Base-by-base conservation (phyloP, 192 early-diverging fungal genomes). In the Powellomyces hirtus region DNA sequence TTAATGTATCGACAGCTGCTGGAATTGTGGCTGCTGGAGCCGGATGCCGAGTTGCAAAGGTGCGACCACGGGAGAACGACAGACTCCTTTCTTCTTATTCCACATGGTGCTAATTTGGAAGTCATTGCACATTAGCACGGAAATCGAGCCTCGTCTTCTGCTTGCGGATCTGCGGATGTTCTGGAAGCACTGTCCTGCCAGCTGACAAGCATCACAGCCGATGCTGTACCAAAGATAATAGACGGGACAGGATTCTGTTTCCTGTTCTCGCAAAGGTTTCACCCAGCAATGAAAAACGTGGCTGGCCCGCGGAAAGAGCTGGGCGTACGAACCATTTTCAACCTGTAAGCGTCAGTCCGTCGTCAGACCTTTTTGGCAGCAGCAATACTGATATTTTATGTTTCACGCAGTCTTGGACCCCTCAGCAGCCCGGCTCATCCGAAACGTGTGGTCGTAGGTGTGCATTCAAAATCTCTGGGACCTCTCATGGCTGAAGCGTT, bases 1-100 rank as follows among this genome's bases (percentile, higher is more conserved):
- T 96, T 73, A 98, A 98, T 71, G 95, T 97, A 14, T 92, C 90
- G 1, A 98, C 97, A 0, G 92, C 97, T 0, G 85, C 93, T 13
- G 86, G 91, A 35, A 86, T 98, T 37, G 91, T 98, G 0, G 91
- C 91, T 13, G 97, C 94, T 1, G 95, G 94, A 24, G 93, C 94
- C 4, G 94, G 95, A 18, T 83, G 86, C 59, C 83, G 81, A 64
- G 88, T 98, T 51, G 92, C 94, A 59, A 98, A 98, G 82, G 92
- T 93, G 29, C 26, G 8, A 18, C 18, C 8, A 42, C 8, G 18
- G 40, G 40, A 8, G 10, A 42, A 42, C 8, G 40, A 42, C 40
- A 42, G 18, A 42, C 40, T 42, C 40, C 40, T 42, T 42, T 8
- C 40, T 42, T 42, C 18, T 18, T 42, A 8, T 42, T 18, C 40